Percentiles rank a stretch among this genome's conserved stretches.
These are phyloP conservation scores for Metarhizium humberi DNA, from an alignment of 2,329 filamentous ascomycete genomes.

Conservation along the genomic window DNA sequence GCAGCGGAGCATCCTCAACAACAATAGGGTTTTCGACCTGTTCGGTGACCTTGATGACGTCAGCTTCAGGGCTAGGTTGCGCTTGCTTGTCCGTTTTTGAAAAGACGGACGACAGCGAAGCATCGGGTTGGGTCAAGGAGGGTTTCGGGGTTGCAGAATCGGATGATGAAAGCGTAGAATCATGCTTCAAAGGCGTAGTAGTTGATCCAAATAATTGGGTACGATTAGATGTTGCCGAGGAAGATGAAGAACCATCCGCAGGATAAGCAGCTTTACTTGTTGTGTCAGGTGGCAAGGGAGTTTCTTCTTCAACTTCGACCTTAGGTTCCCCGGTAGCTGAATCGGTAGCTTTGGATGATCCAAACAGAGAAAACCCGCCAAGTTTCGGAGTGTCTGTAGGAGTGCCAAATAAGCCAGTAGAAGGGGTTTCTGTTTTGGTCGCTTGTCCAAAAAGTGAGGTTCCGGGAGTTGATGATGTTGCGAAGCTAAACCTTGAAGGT, in stretches of 20 bases:
- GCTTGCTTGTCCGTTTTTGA: conserved; percentile 2
- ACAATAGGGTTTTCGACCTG: conserved; percentile 16
- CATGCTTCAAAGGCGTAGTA: conserved; percentile 17
- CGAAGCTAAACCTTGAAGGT: conserved; percentile 34
- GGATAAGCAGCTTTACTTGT: conserved; percentile 43
- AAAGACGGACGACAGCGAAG: conserved; percentile 8
- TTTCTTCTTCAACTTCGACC: conserved; percentile 28
- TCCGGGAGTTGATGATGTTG: conserved; percentile 22
- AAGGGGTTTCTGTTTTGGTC: conserved; percentile 16
- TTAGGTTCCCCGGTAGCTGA: conserved; percentile 15
- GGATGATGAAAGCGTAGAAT: conserved; percentile 36
- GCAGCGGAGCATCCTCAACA: conserved; percentile 19
- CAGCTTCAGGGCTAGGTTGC: conserved; percentile 22
- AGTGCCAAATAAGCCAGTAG: conserved; percentile 19
- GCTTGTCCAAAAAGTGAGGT: conserved; percentile 26
- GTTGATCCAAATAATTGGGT: conserved; percentile 20
- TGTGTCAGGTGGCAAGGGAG: conserved; percentile 44
- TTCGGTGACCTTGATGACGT: conserved; percentile 20
- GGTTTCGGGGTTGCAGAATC: conserved; percentile 14
- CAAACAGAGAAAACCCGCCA: conserved; percentile 14
- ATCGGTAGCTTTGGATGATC: conserved; percentile 9
- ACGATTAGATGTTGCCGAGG: conserved; percentile 34
- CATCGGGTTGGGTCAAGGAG: conserved; percentile 4
- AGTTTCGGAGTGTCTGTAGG: conserved; percentile 18
- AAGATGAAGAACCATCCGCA: conserved; percentile 42